phyloP scores from a whole-genome alignment of 129 eudicot species.

The Deinandra increscens region DNA sequence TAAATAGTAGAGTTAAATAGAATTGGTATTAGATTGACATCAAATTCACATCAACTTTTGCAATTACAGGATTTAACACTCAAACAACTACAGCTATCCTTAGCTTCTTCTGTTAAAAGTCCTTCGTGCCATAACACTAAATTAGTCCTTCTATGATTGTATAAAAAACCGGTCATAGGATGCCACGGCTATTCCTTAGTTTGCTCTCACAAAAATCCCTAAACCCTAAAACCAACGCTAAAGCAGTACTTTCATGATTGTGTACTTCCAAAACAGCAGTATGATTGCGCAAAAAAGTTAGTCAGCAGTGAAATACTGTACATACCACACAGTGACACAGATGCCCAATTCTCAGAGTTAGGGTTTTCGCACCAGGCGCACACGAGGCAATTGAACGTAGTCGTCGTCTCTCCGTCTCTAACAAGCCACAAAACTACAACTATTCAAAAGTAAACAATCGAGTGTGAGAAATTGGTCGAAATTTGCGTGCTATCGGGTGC shows the following conservation, averaged over 20 bases:
- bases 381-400: not conserved
- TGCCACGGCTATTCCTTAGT: not conserved
- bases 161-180: not conserved
- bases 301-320: not conserved
- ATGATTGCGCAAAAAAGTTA: not conserved
- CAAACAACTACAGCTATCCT: not conserved
- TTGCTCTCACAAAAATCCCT: not conserved
- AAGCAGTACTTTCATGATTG: not conserved
- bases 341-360: slow-evolving; percentile 13
- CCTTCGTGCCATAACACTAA: not conserved
- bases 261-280: not conserved
- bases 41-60: not conserved
- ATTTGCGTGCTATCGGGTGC: not conserved
- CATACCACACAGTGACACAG: slow-evolving; percentile 19
- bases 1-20: not conserved
- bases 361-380: slow-evolving; percentile 20
- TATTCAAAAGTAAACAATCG: not conserved
- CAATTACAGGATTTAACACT: not conserved
- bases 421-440: not conserved
- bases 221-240: not conserved
- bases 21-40: not conserved
- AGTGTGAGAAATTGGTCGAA: not conserved
- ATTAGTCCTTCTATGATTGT: not conserved
- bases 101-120: not conserved
- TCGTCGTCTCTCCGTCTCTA: not conserved